Percentiles rank a stretch among this genome's conserved stretches.
Conservation (phyloP, 1,284 basidiomycete genomes). For the Termitomyces sp. region DNA sequence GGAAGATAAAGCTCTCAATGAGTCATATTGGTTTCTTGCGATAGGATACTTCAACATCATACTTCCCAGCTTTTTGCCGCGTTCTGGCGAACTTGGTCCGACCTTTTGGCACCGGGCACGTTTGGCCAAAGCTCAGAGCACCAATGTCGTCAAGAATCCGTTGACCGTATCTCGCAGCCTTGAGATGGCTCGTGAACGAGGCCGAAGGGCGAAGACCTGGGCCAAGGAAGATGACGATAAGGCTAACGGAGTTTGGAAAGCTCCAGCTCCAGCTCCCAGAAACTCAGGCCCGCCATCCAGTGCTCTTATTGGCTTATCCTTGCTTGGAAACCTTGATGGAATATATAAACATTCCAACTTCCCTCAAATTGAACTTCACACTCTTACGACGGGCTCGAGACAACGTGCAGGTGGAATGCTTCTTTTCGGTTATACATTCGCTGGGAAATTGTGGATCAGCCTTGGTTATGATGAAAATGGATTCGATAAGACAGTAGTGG, state of each 20-base stretch:
- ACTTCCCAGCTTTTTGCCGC: slow-evolving; percentile 63
- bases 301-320: slow-evolving; percentile 69
- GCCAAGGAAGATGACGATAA: slow-evolving; percentile 70
- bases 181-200: slow-evolving; percentile 62
- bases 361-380: slow-evolving; percentile 52
- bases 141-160: slow-evolving; percentile 53
- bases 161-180: slow-evolving; percentile 56
- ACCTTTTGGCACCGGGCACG: slow-evolving; percentile 75
- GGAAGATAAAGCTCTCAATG: slow-evolving; percentile 37
- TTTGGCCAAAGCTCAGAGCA: slow-evolving; percentile 61
- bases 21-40: slow-evolving; percentile 73
- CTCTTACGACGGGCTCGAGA: slow-evolving; percentile 72
- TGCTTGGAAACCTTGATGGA: slow-evolving; percentile 75
- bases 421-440: slow-evolving; percentile 74
- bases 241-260: slow-evolving; percentile 38
- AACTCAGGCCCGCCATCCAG: slow-evolving; percentile 37
- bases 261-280: slow-evolving; percentile 27
- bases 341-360: slow-evolving; percentile 67
- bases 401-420: slow-evolving; percentile 70
- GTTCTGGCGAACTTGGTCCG: slow-evolving; percentile 29
- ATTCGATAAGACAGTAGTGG: slow-evolving; percentile 54
- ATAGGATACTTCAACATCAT: slow-evolving; percentile 79
- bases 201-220: slow-evolving; percentile 54
- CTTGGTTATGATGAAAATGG: slow-evolving; percentile 73
- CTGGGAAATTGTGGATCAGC: slow-evolving; percentile 66